phyloP scores from a whole-genome alignment of 805 yeast species.

The Candida sonorensis region DNA sequence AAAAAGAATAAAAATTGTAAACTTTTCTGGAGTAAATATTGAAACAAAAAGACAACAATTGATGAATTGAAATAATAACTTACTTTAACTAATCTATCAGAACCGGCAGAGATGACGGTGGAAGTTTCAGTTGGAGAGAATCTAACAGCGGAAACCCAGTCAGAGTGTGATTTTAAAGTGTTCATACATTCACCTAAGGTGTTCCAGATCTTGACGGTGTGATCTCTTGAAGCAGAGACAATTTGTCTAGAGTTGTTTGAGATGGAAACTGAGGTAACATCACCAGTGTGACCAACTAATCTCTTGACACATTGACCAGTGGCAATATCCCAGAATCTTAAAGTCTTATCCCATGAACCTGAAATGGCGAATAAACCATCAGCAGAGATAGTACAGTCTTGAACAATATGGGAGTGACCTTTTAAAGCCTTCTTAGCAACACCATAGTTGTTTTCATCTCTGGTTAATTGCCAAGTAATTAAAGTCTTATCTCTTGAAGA shows the following conservation, averaged over 20 bases:
- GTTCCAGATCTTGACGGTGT: constrained; percentile 99
- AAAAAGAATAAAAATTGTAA: not conserved
- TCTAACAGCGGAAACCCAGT: constrained; percentile 99
- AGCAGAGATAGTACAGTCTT: constrained; percentile 95
- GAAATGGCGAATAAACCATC: constrained; percentile 98
- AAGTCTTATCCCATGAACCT: constrained; percentile 99
- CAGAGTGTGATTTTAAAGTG: constrained; percentile 92
- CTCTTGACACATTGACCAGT: constrained; percentile 91
- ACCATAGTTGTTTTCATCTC: constrained; percentile 97
- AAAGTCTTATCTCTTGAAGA: constrained; percentile 98
- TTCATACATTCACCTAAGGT: constrained; percentile 95
- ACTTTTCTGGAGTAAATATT: too few relatives aligned
- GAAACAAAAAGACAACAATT: too few relatives aligned
- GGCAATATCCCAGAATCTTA: constrained; percentile 96
- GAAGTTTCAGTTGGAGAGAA: constrained; percentile 79
- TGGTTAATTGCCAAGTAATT: constrained; percentile 94
- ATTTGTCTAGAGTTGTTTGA: constrained; percentile 95
- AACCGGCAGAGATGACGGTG: constrained; percentile 92
- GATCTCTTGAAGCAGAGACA: constrained; percentile 98
- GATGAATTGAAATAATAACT: too few relatives aligned
- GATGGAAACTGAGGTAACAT: constrained; percentile 94
- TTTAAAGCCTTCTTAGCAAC: constrained; percentile 94
- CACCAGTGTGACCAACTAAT: constrained; percentile 97
- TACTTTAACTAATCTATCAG: constrained; percentile 99
- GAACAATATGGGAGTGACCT: constrained; percentile 99